Conservation (phyloP, 2,329 filamentous ascomycete species). For the Raffaelea deltoideospora region DNA sequence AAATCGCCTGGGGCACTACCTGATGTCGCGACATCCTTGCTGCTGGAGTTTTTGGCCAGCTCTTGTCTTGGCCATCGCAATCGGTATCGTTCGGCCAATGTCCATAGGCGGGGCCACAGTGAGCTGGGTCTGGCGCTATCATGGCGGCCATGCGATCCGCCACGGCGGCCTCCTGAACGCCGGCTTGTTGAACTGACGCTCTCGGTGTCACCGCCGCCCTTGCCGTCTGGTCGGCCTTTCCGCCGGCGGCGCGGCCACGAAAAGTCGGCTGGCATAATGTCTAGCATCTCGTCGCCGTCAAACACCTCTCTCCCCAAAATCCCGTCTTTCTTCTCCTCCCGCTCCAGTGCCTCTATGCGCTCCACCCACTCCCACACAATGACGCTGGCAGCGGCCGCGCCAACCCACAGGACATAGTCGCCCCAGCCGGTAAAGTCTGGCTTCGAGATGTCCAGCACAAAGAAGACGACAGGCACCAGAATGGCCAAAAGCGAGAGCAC, state of each 20-base stretch:
- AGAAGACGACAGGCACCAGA: slow-evolving; percentile 80
- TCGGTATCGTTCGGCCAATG: no score
- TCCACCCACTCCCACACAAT: slow-evolving; percentile 98
- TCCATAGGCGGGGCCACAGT: no score
- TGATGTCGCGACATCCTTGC: no score
- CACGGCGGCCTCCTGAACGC: no score
- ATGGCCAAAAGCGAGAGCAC: slow-evolving; percentile 67
- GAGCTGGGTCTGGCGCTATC: no score
- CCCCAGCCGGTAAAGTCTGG: slow-evolving; percentile 82
- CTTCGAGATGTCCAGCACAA: slow-evolving; percentile 78
- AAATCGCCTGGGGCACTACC: no score
- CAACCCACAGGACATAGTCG: slow-evolving; percentile 94
- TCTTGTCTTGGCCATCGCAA: neutral
- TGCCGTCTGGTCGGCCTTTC: slow-evolving; percentile 17
- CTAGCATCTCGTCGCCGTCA: slow-evolving; percentile 85
- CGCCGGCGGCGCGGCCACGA: slow-evolving; percentile 26
- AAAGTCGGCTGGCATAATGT: slow-evolving; percentile 38
- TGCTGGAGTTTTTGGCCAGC: neutral
- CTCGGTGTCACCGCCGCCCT: slow-evolving; percentile 9
- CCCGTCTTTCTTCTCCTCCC: slow-evolving; percentile 86
- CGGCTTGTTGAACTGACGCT: no score
- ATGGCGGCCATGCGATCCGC: neutral
- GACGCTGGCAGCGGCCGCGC: slow-evolving; percentile 84
- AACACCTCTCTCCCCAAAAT: slow-evolving; percentile 84
- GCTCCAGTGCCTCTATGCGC: slow-evolving; percentile 78